Evolutionary conservation across 805 yeast genomes (phyloP), one percentile per base, ranked within the genome.

Genomic region (Lachancea mirantina): DNA sequence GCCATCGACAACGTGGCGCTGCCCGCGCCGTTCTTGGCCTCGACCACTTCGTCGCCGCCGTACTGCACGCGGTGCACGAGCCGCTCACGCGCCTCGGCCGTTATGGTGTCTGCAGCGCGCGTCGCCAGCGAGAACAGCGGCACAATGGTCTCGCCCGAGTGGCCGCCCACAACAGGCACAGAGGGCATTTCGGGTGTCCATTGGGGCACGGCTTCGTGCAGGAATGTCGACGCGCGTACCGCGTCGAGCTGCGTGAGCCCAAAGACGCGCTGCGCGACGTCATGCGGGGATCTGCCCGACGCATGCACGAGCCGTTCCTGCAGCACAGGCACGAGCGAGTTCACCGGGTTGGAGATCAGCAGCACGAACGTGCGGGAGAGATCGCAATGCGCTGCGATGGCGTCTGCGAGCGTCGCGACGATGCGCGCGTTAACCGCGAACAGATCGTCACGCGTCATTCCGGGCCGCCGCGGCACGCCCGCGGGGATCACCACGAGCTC

Each of bases 1-100:
- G 96, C 96, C 96, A 88, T 89, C 19, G 95, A 83, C 46, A 88
- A 70, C 22, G 97, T 88, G 36, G 96, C 96, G 30, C 95, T 84
- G 24, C 96, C 96, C 32, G 78, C 78, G 43, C 96, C 96, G 50
- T 84, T 80, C 68, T 88, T 88, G 36, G 96, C 96, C 65, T 82
- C 70, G 43, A 88, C 97, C 29, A 88, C 95, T 63, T 89, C 96
- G 58, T 88, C 97, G 56, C 97, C 97, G 41, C 94, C 95, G 49
- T 81, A 87, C 67, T 88, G 96, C 47, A 88, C 88, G 64, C 97
- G 76, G 71, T 84, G 71, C 50, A 85, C 74, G 48, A 88, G 72
- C 28, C 18, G 32, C 22, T 18, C 17, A 10, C 23, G 28, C 20
- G 19, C 24, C n/a, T n/a, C 32, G 13, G 32, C 21, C 20, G 24